phyloP scores from a whole-genome alignment of 1,284 basidiomycete species.

The Apiotrichum mycotoxinovorans region DNA sequence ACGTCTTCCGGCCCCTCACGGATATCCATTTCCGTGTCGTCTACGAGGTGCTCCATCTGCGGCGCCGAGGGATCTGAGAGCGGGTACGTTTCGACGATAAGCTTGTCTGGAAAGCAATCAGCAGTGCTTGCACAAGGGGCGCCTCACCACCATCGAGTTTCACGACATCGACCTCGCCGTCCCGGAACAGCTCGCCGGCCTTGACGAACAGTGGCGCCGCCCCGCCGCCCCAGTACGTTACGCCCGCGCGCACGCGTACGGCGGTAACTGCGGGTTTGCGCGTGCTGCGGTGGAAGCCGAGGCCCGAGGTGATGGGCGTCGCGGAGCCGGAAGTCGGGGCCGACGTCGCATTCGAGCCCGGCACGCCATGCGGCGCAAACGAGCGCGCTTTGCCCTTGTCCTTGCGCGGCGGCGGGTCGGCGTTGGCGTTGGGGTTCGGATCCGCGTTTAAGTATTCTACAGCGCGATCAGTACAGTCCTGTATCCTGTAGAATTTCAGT shows the following conservation, averaged over 20 bases:
- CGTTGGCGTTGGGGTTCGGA: conserved; percentile 4
- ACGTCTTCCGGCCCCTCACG: background rate
- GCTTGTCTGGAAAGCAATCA: conserved; percentile 7
- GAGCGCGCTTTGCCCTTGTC: background rate
- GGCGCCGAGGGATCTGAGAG: conserved; percentile 37
- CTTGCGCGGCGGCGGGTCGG: background rate
- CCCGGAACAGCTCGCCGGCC: conserved; percentile 48
- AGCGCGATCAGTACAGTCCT: too few relatives aligned
- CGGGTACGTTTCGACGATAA: conserved; percentile 25
- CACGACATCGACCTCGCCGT: conserved; percentile 44
- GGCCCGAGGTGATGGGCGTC: conserved; percentile 31
- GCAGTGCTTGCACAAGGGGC: background rate
- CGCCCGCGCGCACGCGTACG: conserved; percentile 14
- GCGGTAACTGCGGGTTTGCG: conserved; percentile 5
- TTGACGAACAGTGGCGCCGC: conserved; percentile 48
- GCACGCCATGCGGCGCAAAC: conserved; percentile 4
- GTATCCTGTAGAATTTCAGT: too few relatives aligned
- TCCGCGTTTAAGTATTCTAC: conserved; percentile 1
- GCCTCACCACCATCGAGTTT: conserved; percentile 33
- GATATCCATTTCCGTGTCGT: conserved; percentile 35
- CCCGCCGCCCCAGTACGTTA: conserved; percentile 38
- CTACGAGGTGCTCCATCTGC: conserved; percentile 31
- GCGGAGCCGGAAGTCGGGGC: conserved; percentile 23
- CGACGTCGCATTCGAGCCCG: background rate
- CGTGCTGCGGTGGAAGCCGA: conserved; percentile 30